A percentile compares a stretch with the other conserved stretches of the same genome.
Evolutionary conservation across 371 early-diverging fungal genomes (phyloP).

Genomic region (Lichtheimia ramosa): DNA sequence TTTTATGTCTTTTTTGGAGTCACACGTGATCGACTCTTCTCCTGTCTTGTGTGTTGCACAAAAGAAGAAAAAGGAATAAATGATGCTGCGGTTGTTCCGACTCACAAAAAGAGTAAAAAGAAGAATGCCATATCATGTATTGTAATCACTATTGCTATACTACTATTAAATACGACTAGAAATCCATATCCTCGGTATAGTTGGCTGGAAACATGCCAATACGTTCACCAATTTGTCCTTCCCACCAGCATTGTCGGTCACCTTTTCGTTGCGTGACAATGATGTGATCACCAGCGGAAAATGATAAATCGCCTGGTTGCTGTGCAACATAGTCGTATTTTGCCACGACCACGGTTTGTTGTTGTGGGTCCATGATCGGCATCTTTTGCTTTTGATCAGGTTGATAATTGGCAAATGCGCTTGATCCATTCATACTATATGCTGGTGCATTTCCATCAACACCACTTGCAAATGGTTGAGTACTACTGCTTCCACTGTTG

Average conservation of each 20-base stretch:
- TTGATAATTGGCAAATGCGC: constrained; percentile 1
- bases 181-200: constrained; percentile 31
- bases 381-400: constrained; percentile 5
- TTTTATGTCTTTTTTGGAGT: neutral
- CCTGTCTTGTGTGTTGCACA: neutral
- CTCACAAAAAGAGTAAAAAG: neutral
- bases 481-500: neutral
- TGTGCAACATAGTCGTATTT: constrained; percentile 69
- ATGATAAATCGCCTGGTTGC: constrained; percentile 67
- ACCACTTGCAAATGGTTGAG: neutral
- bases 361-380: neutral
- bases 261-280: constrained; percentile 63
- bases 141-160: neutral
- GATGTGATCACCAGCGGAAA: constrained; percentile 74
- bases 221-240: constrained; percentile 61
- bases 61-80: neutral
- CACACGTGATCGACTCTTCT: neutral
- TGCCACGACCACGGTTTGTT: constrained; percentile 56
- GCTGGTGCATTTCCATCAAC: neutral
- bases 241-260: constrained; percentile 78
- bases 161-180: neutral
- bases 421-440: neutral
- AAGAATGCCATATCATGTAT: neutral
- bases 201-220: constrained; percentile 56
- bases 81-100: neutral